Percentiles rank a stretch among this genome's conserved stretches.
Evolutionary conservation across 768 basidiomycete species (phyloP).

Genomic region (Pulveroboletus sp.): DNA sequence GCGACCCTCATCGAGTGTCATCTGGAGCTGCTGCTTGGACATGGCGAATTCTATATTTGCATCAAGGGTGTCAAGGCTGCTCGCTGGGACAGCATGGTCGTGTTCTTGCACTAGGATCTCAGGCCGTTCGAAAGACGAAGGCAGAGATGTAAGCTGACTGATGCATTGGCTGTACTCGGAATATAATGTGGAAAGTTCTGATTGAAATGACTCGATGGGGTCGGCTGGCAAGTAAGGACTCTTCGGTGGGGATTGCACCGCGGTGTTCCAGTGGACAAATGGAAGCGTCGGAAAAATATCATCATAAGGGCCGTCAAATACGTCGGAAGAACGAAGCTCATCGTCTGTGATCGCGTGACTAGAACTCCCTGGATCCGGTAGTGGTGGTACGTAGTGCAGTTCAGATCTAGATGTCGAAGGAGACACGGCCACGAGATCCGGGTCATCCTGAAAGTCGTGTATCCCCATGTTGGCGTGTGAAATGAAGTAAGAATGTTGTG

Average conservation of each 20-base stretch:
- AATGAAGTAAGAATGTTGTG: slow-evolving; percentile 8
- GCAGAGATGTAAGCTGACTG: slow-evolving; percentile 40
- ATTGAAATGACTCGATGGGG: slow-evolving; percentile 31
- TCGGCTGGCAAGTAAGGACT: slow-evolving; percentile 3
- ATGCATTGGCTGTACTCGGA: slow-evolving; percentile 45
- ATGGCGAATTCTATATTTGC: slow-evolving; percentile 42
- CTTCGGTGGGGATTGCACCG: slow-evolving; percentile 12
- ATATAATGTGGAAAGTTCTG: slow-evolving; percentile 44
- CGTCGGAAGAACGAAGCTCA: slow-evolving; percentile 1
- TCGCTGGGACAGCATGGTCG: slow-evolving; percentile 2
- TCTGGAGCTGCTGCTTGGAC: slow-evolving; percentile 58
- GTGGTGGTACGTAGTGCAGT: slow-evolving; percentile 7
- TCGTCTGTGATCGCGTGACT: slow-evolving; percentile 3
- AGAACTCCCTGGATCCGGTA: slow-evolving; percentile 5
- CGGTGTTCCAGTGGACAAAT: slow-evolving; percentile 22
- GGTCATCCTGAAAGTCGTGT: slow-evolving; percentile 13
- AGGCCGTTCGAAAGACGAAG: slow-evolving; percentile 25
- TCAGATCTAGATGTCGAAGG: slow-evolving; percentile 16
- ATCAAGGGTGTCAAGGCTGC: slow-evolving; percentile 28
- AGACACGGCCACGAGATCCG: slow-evolving; percentile 4
- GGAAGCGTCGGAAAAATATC: slow-evolving; percentile 17
- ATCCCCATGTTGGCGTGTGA: slow-evolving; percentile 6
- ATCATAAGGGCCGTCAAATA: slow-evolving; percentile 14
- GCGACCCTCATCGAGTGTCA: slow-evolving; percentile 55
- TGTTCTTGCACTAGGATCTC: slow-evolving; percentile 6